Evolutionary conservation across 768 basidiomycete species (phyloP).

Genomic region (Hortiboletus flavorubellus): DNA sequence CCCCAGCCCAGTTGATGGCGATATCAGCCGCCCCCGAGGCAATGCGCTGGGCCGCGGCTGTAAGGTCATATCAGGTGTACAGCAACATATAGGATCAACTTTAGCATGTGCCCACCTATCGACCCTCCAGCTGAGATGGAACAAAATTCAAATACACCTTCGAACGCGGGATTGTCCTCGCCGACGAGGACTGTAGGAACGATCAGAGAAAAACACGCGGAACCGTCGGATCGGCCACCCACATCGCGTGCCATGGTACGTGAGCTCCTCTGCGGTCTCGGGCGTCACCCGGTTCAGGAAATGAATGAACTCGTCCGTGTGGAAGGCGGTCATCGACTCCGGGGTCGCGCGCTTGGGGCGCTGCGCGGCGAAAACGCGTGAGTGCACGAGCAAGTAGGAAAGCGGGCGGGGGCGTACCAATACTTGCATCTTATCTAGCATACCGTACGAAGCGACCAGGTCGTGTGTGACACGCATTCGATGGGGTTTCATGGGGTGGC

Average conservation of each 20-base stretch:
- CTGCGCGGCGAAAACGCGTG: slow-evolving; percentile 36
- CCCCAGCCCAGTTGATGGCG: slow-evolving; percentile 97
- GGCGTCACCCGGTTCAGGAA: slow-evolving; percentile 87
- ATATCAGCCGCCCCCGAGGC: slow-evolving; percentile 76
- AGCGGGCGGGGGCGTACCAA: slow-evolving; percentile 45
- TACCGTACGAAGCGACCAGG: slow-evolving; percentile 83
- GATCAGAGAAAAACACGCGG: not conserved
- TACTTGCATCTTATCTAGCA: slow-evolving; percentile 93
- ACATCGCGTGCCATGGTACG: slow-evolving; percentile 85
- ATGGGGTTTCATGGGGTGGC: slow-evolving; percentile 96
- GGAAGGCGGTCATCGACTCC: slow-evolving; percentile 86
- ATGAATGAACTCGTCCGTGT: slow-evolving; percentile 97
- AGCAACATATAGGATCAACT: not conserved
- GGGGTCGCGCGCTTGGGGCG: slow-evolving; percentile 67
- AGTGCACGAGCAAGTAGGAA: not conserved
- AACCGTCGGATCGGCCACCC: slow-evolving; percentile 23
- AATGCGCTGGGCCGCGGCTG: slow-evolving; percentile 79
- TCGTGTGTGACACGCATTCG: slow-evolving; percentile 93
- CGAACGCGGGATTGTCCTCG: slow-evolving; percentile 95
- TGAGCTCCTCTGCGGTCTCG: slow-evolving; percentile 85
- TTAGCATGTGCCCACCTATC: slow-evolving; percentile 55
- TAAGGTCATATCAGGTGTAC: not conserved
- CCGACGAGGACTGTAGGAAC: slow-evolving; percentile 53
- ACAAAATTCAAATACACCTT: slow-evolving; percentile 96
- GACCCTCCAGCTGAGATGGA: slow-evolving; percentile 96